Percentiles rank a stretch among this genome's conserved stretches.
phyloP scores from a whole-genome alignment of 768 basidiomycete species.

The Lactarius deliciosus region DNA sequence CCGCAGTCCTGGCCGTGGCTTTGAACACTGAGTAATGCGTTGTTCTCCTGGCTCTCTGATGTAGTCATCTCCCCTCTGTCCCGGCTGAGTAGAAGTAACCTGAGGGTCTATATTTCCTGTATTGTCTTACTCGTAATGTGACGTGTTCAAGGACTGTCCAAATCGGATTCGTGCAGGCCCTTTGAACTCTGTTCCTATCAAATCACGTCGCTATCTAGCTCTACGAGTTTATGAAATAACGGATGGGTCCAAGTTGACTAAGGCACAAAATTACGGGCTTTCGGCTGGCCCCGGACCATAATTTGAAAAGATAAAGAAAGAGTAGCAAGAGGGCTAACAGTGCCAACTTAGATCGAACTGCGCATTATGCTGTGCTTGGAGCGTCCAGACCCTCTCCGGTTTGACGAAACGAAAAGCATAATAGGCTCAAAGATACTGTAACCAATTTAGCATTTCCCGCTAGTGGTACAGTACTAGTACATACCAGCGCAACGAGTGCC shows the following conservation, averaged over 20 bases:
- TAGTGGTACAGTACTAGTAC: not conserved
- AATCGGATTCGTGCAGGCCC: not conserved
- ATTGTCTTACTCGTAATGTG: not conserved
- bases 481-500: not conserved
- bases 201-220: not conserved
- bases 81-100: not conserved
- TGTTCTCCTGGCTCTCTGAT: not conserved
- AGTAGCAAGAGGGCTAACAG: no score
- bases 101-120: not conserved
- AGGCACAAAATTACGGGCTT: not conserved
- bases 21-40: not conserved
- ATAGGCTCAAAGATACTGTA: not conserved
- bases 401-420: not conserved
- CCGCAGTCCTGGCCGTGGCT: not conserved
- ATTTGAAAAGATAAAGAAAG: not conserved
- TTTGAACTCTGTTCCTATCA: not conserved
- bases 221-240: not conserved
- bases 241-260: not conserved
- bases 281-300: not conserved
- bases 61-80: not conserved
- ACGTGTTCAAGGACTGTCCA: not conserved
- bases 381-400: not conserved
- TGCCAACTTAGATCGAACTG: no score
- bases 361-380: not conserved
- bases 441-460: not conserved